A percentile compares a stretch with the other conserved stretches of the same genome.
Conservation (phyloP, 176 grass and related monocot genomes). For the Bolboschoenus planiculmis region DNA sequence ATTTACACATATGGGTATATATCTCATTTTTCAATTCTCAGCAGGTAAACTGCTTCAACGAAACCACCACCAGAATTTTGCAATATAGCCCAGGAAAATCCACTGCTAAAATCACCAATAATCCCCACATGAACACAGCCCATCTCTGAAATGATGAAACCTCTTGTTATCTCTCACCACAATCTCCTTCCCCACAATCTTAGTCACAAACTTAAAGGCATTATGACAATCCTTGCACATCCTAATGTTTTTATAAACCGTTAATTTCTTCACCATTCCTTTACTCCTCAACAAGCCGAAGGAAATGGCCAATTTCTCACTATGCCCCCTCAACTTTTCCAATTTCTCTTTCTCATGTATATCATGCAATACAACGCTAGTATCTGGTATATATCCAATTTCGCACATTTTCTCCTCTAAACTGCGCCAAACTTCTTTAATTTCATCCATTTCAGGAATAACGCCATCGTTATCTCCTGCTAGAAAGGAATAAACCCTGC, state of each 20-base stretch:
- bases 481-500: constrained; percentile 47
- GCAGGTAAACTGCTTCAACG: not conserved
- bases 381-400: constrained; percentile 42
- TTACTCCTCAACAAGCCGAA: constrained; percentile 38
- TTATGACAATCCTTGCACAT: constrained; percentile 65
- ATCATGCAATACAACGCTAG: constrained; percentile 40
- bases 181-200: constrained; percentile 32
- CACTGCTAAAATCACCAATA: constrained; percentile 32
- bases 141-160: constrained; percentile 54
- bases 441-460: constrained; percentile 33
- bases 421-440: constrained; percentile 30
- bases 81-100: not conserved
- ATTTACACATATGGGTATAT: not conserved
- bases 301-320: constrained; percentile 51
- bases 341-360: constrained; percentile 40
- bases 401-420: constrained; percentile 36
- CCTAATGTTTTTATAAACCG: constrained; percentile 64
- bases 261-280: constrained; percentile 19
- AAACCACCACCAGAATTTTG: not conserved
- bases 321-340: constrained; percentile 39
- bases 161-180: constrained; percentile 51
- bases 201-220: constrained; percentile 39
- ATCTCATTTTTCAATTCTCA: not conserved
- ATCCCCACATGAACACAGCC: constrained; percentile 41
- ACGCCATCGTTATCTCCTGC: constrained; percentile 30